Conservation (phyloP, 768 basidiomycete species). For the Mrakia blollopis region DNA sequence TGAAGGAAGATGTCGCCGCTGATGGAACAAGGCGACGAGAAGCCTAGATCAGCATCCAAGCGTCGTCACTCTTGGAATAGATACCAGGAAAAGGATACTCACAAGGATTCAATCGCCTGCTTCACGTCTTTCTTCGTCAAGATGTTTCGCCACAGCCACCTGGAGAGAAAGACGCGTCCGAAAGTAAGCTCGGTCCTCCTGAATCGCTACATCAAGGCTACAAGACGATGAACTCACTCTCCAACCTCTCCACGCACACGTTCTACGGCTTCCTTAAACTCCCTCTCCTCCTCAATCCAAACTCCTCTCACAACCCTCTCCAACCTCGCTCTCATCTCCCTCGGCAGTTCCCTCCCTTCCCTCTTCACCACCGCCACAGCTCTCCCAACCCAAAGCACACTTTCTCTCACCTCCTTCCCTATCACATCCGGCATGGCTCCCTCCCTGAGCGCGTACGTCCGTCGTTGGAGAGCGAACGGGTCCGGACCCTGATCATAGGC, state of each 20-base stretch:
- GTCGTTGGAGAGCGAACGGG: constrained; percentile 57
- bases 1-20: constrained; percentile 85
- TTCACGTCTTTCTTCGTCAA: constrained; percentile 76
- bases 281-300: constrained; percentile 68
- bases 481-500: constrained; percentile 48
- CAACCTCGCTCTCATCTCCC: constrained; percentile 50
- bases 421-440: constrained; percentile 72
- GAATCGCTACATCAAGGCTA: background rate
- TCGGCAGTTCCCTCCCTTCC: constrained; percentile 72
- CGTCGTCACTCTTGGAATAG: too few relatives aligned
- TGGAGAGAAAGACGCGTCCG: constrained; percentile 24
- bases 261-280: constrained; percentile 67
- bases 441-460: constrained; percentile 55
- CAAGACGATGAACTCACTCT: constrained; percentile 49
- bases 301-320: constrained; percentile 60
- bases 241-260: constrained; percentile 74
- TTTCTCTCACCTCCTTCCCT: constrained; percentile 65
- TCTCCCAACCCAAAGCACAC: constrained; percentile 78
- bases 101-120: constrained; percentile 80
- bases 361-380: constrained; percentile 79
- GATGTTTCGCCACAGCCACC: constrained; percentile 85
- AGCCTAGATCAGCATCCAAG: too few relatives aligned
- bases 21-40: constrained; percentile 13
- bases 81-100: too few relatives aligned
- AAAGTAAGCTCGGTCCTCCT: background rate